Conservation (phyloP, 257 asterid species). For the Gentiana macrophylla region DNA sequence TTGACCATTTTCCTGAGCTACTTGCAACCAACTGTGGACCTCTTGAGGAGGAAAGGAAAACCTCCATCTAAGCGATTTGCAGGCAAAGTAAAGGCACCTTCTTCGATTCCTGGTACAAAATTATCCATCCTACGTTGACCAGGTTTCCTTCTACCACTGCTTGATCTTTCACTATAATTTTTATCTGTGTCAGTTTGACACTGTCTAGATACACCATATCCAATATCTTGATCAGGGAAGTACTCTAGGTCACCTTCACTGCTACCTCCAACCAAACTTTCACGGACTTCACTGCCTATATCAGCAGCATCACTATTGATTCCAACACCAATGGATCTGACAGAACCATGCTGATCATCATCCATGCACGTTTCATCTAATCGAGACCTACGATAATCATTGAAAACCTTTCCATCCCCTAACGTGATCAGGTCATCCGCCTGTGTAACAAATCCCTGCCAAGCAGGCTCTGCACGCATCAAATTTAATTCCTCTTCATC, state of each 20-base stretch:
- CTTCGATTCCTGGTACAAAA: constrained; percentile 32
- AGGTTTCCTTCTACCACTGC: constrained; percentile 31
- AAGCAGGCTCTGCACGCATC: constrained; percentile 79
- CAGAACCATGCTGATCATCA: constrained; percentile 92
- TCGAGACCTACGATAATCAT: constrained; percentile 51
- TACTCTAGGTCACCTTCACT: constrained; percentile 83
- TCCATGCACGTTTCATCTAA: constrained; percentile 62
- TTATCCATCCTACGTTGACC: constrained; percentile 40
- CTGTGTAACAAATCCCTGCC: constrained; percentile 89
- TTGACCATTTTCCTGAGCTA: constrained; percentile 58
- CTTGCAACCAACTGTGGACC: constrained; percentile 53
- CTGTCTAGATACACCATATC: constrained; percentile 33
- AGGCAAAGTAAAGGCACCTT: constrained; percentile 26
- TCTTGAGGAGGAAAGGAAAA: constrained; percentile 91
- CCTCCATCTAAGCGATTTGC: constrained; percentile 48
- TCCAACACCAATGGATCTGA: constrained; percentile 98
- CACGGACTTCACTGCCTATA: constrained; percentile 80
- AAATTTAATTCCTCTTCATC: constrained; percentile 76
- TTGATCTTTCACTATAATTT: constrained; percentile 31
- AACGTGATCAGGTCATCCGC: constrained; percentile 61
- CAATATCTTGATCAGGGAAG: constrained; percentile 47
- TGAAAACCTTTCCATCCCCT: constrained; percentile 47
- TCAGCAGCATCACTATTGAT: constrained; percentile 92
- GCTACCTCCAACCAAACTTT: constrained; percentile 87
- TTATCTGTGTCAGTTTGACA: constrained; percentile 35